A percentile compares a stretch with the other conserved stretches of the same genome.
Evolutionary conservation across 1,139 yeast genomes (phyloP).

Genomic region (Saccharomycopsis hybrid): DNA sequence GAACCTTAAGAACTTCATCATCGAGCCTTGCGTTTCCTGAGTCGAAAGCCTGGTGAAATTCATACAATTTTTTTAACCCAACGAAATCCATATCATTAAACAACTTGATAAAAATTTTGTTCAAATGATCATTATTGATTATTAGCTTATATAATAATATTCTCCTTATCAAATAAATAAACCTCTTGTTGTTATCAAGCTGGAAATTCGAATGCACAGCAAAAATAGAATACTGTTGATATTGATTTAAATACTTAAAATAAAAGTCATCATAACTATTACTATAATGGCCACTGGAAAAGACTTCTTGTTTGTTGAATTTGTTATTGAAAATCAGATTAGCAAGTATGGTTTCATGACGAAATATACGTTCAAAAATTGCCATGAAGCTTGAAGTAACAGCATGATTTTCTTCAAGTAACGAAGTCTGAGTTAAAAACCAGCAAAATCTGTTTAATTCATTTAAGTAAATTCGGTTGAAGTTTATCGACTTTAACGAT

Average conservation of each 20-base stretch:
- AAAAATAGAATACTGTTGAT: slow-evolving; percentile 1
- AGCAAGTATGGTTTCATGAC: not conserved
- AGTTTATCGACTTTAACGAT: too few species aligned
- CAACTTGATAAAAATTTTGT: not conserved
- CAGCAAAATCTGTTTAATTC: not conserved
- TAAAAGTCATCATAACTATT: not conserved
- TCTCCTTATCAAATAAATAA: not conserved
- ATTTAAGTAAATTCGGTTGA: not conserved
- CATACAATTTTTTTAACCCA: slow-evolving; percentile 4
- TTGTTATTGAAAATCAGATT: slow-evolving; percentile 1
- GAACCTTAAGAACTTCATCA: not conserved
- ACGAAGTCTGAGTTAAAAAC: too few species aligned
- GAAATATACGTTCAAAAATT: not conserved
- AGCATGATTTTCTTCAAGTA: too few species aligned
- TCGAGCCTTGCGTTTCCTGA: not conserved
- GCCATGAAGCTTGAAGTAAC: too few species aligned
- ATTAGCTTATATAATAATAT: slow-evolving; percentile 1
- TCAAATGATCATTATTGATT: not conserved
- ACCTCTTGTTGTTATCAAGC: not conserved
- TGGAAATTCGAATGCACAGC: not conserved
- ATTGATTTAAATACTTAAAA: slow-evolving; percentile 3
- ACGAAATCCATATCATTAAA: not conserved
- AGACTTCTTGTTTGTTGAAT: not conserved
- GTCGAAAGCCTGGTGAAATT: not conserved
- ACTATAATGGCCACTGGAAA: not conserved